phyloP scores from a whole-genome alignment of 179 eudicot genomes.

The Amaranthus tricolor region DNA sequence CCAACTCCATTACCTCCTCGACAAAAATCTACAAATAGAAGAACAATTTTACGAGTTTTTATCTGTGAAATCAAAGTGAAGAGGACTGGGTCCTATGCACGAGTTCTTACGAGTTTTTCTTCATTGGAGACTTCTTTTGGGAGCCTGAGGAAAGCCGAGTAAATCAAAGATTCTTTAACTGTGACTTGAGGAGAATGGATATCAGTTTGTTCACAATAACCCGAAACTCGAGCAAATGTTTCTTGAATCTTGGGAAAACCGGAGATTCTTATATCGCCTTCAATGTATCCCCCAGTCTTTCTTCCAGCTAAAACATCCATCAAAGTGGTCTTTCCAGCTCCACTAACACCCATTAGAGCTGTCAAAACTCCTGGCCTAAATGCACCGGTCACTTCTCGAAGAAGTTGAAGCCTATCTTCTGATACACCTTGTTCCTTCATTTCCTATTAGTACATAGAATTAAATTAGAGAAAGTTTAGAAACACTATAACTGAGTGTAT shows the following conservation, averaged over 20 bases:
- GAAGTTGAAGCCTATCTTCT: constrained; percentile 76
- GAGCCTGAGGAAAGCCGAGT: constrained; percentile 88
- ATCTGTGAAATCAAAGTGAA: not conserved
- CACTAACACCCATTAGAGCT: constrained; percentile 94
- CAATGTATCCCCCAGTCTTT: constrained; percentile 85
- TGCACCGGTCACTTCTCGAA: constrained; percentile 69
- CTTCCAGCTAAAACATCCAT: constrained; percentile 95
- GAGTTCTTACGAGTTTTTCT: constrained; percentile 69
- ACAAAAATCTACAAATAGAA: constrained; percentile 51
- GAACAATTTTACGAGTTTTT: not conserved
- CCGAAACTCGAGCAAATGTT: constrained; percentile 87
- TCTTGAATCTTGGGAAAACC: constrained; percentile 82
- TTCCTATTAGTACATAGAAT: constrained; percentile 45
- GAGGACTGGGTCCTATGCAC: not conserved
- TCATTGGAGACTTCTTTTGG: constrained; percentile 71
- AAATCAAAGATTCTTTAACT: constrained; percentile 74
- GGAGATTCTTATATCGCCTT: constrained; percentile 77
- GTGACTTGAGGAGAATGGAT: constrained; percentile 98
- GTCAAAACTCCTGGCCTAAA: constrained; percentile 91
- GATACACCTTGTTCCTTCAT: constrained; percentile 79
- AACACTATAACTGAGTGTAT: not conserved
- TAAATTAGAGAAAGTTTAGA: not conserved
- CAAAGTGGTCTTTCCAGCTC: constrained; percentile 92
- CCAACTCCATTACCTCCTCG: constrained; percentile 81
- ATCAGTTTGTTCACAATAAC: constrained; percentile 93